These are phyloP conservation scores for Wickerhamiella musiphila DNA, from an alignment of 805 yeast genomes.

Conservation along the genomic window DNA sequence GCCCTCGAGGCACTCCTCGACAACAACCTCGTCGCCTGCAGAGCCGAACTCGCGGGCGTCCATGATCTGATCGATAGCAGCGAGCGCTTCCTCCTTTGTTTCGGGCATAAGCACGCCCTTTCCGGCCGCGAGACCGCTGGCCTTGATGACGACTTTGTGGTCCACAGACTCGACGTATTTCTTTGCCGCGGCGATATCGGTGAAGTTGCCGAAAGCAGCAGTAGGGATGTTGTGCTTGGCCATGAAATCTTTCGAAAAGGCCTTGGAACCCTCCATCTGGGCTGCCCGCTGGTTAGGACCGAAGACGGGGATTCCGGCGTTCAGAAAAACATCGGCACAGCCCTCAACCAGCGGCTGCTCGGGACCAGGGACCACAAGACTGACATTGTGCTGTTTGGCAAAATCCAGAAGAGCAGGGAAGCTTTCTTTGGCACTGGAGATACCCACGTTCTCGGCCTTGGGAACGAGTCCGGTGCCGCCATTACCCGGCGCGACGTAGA, in stretches of 20 bases:
- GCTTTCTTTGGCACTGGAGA: slow-evolving; percentile 47
- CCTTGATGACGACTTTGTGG: slow-evolving; percentile 79
- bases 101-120: slow-evolving; percentile 93
- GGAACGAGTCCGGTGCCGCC: slow-evolving; percentile 51
- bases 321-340: slow-evolving; percentile 49
- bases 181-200: slow-evolving; percentile 56
- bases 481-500: slow-evolving; percentile 92
- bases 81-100: slow-evolving; percentile 64
- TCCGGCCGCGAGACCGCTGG: slow-evolving; percentile 97
- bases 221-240: slow-evolving; percentile 83
- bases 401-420: slow-evolving; percentile 56
- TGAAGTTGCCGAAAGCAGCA: slow-evolving; percentile 75
- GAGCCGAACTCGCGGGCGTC: slow-evolving; percentile 71
- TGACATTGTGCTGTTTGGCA: slow-evolving; percentile 48
- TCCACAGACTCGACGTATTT: slow-evolving; percentile 45
- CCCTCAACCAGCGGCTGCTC: slow-evolving; percentile 98
- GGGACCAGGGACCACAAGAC: slow-evolving; percentile 91
- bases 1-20: slow-evolving; percentile 92
- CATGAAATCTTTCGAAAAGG: slow-evolving; percentile 90
- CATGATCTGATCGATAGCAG: slow-evolving; percentile 78
- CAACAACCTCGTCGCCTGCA: slow-evolving; percentile 90
- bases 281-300: slow-evolving; percentile 94
- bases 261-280: slow-evolving; percentile 88
- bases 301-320: slow-evolving; percentile 85
- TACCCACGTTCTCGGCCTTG: slow-evolving; percentile 54